Evolutionary conservation across 306 rosid species (phyloP).

Genomic region (Pachyrhizus erosus): DNA sequence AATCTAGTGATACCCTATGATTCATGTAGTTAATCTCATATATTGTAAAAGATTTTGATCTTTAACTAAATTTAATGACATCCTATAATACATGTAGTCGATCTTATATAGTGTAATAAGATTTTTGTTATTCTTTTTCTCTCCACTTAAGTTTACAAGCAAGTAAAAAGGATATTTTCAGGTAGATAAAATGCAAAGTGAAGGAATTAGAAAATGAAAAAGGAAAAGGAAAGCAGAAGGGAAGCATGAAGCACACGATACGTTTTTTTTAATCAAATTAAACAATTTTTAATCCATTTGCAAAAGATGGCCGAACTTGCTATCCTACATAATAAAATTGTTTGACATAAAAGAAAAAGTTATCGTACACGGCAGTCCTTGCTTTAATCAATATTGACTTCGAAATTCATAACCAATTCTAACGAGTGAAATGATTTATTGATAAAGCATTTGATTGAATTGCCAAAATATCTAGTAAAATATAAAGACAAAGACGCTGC

Average conservation of each 20-base stretch:
- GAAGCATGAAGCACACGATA: not conserved
- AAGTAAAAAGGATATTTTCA: not conserved
- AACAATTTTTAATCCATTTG: not conserved
- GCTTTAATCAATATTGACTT: not conserved
- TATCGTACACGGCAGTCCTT: not conserved
- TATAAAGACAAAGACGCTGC: not conserved
- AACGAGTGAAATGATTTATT: conserved; percentile 9
- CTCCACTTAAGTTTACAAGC: not conserved
- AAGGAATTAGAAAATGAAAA: not conserved
- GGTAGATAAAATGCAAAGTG: not conserved
- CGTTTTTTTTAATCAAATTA: not conserved
- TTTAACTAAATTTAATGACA: too few species aligned
- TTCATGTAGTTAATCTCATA: not conserved
- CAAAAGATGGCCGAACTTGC: not conserved
- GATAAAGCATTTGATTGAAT: conserved; percentile 18
- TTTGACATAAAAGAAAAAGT: not conserved
- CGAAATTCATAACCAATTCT: conserved; percentile 11
- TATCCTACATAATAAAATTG: not conserved
- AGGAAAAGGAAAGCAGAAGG: not conserved
- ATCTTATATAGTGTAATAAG: not conserved
- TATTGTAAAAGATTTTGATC: not conserved
- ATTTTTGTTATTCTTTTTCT: not conserved
- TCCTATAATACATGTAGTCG: not conserved
- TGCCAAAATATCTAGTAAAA: not conserved
- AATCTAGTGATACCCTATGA: too few species aligned